Percentiles rank a stretch among this genome's conserved stretches.
These are phyloP conservation scores for Bremia lactucae DNA, from an alignment of 352 stramenopile genomes.

Conservation along the genomic window DNA sequence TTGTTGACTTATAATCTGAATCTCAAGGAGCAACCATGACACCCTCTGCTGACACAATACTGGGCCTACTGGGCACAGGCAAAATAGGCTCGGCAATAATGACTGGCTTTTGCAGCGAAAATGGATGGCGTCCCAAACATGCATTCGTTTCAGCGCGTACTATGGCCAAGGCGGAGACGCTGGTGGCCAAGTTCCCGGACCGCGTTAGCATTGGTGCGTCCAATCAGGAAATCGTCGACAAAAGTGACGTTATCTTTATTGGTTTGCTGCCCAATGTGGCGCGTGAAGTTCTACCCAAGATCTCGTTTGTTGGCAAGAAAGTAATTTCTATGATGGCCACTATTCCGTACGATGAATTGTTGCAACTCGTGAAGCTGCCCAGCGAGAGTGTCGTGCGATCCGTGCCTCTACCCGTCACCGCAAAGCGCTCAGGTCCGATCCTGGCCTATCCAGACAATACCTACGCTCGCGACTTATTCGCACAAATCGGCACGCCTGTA, in stretches of 20 bases:
- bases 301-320: constrained; percentile 54
- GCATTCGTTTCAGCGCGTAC: constrained; percentile 60
- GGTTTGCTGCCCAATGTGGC: constrained; percentile 66
- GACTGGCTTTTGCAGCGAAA: constrained; percentile 67
- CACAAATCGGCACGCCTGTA: constrained; percentile 71
- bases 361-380: constrained; percentile 57
- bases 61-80: constrained; percentile 73
- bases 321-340: constrained; percentile 86
- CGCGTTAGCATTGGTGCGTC: constrained; percentile 49
- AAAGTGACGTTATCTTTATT: constrained; percentile 76
- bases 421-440: constrained; percentile 71
- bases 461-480: constrained; percentile 54
- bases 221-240: constrained; percentile 80
- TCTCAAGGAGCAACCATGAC: too few relatives aligned
- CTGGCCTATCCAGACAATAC: constrained; percentile 68
- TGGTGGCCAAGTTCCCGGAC: constrained; percentile 53
- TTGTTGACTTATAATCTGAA: too few relatives aligned
- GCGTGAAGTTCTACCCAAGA: constrained; percentile 51
- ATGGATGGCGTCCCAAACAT: constrained; percentile 68
- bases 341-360: constrained; percentile 76
- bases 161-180: constrained; percentile 64
- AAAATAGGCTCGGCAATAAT: constrained; percentile 83
- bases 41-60: constrained; percentile 38
- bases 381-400: constrained; percentile 67
- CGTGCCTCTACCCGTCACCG: constrained; percentile 58